Base-by-base conservation (phyloP, 164 flowering plant species). In the Nelumbo lutea region DNA sequence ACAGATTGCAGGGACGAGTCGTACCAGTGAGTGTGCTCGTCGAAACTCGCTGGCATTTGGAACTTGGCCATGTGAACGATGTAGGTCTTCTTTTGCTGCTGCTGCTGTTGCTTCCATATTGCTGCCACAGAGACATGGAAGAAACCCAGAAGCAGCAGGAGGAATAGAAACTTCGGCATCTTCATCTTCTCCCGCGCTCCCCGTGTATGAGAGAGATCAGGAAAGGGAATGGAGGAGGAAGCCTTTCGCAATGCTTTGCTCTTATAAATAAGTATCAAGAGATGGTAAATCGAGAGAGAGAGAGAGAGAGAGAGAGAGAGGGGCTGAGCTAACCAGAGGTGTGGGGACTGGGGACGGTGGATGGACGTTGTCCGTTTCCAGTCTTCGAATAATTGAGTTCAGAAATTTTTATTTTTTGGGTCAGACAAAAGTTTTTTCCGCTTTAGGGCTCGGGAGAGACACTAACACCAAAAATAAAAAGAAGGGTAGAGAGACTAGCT, bases 51-150 rank as follows among this genome's bases (percentile, higher is more conserved):
- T 6, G 97, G 98, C 86, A 81, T 92, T 55, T 38, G 46, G 66
- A 86, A 74, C 67, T 79, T 84, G 70, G 87, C 89, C 87, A 84
- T 79, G 81, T 86, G 97, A 53, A 95, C 79, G 44, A 89, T 85
- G 84, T 89, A 93, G 45, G 97, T 90, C 72, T 68, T 84, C 76
- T 77, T 81, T 53, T 73, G 60, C 53, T 8, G 3, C 53, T 50
- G 57, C 57, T 53, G 57, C 57, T 53, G 55, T 51, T 51, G 7
- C 55, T 51, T 51, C 9, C 55, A 6, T 46, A 53, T 77, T 68
- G 77, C 77, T 15, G 50, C 67, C 39, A 66, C 72, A 42, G 63
- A 51, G 1, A 63, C 59, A 27, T 64, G 63, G 60, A 41, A 72
- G 64, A 67, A 4, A 42, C 45, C 45, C 62, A 83, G 47, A 56